Conservation (phyloP, 1,284 basidiomycete genomes). For the Ustilago curta region DNA sequence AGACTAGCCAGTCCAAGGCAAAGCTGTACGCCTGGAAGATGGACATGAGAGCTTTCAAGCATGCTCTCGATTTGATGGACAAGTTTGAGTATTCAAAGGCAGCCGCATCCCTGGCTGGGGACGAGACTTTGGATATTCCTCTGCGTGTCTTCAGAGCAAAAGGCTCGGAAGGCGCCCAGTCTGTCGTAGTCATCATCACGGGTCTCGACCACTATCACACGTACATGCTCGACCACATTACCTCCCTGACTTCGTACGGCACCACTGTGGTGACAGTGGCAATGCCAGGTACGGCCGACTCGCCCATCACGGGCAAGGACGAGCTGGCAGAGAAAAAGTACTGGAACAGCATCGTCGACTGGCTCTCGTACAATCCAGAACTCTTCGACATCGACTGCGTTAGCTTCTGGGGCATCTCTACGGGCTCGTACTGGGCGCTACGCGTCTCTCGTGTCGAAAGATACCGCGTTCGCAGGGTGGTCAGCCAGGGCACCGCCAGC, state of each 20-base stretch:
- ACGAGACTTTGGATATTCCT: constrained; percentile 15
- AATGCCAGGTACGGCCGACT: constrained; percentile 51
- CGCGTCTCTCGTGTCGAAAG: constrained; percentile 29
- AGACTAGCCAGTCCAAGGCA: constrained; percentile 22
- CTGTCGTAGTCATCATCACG: constrained; percentile 43
- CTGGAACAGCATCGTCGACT: constrained; percentile 43
- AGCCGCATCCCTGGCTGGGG: not conserved
- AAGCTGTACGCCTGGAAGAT: constrained; percentile 38
- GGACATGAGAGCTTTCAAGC: constrained; percentile 28
- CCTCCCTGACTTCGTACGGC: constrained; percentile 18
- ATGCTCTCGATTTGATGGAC: constrained; percentile 19
- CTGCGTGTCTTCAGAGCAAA: constrained; percentile 30
- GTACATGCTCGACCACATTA: constrained; percentile 24
- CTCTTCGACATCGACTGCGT: constrained; percentile 22
- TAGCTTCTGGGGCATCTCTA: constrained; percentile 47
- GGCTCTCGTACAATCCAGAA: constrained; percentile 25
- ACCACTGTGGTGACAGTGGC: constrained; percentile 22
- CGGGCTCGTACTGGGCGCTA: constrained; percentile 46
- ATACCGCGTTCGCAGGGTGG: constrained; percentile 18
- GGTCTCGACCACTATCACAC: constrained; percentile 52
- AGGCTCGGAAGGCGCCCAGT: constrained; percentile 10
- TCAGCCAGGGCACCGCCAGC: constrained; percentile 46
- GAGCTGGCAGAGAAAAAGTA: constrained; percentile 15
- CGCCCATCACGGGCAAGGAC: constrained; percentile 37
- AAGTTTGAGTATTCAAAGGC: constrained; percentile 10